These are phyloP conservation scores for Cutaneotrichosporon dermatis DNA, from an alignment of 1,284 basidiomycete species.

Conservation along the genomic window DNA sequence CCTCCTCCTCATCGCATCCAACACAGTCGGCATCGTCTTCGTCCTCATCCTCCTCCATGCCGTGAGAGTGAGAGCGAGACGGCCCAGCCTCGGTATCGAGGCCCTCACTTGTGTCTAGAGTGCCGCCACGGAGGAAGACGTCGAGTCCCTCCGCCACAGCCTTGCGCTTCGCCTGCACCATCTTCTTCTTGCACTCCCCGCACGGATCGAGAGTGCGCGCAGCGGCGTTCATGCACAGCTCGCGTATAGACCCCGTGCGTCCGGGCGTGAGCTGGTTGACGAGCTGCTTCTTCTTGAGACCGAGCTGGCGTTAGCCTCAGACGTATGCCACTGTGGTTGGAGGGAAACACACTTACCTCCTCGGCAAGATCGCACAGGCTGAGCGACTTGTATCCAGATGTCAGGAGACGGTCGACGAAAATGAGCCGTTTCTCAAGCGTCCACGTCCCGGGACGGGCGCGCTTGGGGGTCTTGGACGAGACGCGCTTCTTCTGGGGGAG, in stretches of 20 bases:
- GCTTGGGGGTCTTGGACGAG: too few species aligned
- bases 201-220: neutral
- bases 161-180: neutral
- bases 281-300: slow-evolving; percentile 19
- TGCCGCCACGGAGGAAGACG: neutral
- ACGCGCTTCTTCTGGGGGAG: neutral
- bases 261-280: slow-evolving; percentile 29
- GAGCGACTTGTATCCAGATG: slow-evolving; percentile 22
- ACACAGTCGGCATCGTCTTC: too few species aligned
- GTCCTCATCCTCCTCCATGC: too few species aligned
- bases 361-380: slow-evolving; percentile 20
- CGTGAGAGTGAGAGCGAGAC: too few species aligned
- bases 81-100: too few species aligned
- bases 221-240: slow-evolving; percentile 15
- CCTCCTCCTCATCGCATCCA: too few species aligned
- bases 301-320: slow-evolving; percentile 10
- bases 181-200: neutral
- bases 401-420: slow-evolving; percentile 28
- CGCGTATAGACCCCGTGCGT: slow-evolving; percentile 27
- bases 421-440: slow-evolving; percentile 22
- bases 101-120: too few species aligned
- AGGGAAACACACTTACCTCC: slow-evolving; percentile 21
- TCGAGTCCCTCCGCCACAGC: neutral
- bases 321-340: too few species aligned
- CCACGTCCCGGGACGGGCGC: slow-evolving; percentile 16